Base-by-base conservation (phyloP, 2,329 filamentous ascomycete genomes). In the Fusarium sp. region DNA sequence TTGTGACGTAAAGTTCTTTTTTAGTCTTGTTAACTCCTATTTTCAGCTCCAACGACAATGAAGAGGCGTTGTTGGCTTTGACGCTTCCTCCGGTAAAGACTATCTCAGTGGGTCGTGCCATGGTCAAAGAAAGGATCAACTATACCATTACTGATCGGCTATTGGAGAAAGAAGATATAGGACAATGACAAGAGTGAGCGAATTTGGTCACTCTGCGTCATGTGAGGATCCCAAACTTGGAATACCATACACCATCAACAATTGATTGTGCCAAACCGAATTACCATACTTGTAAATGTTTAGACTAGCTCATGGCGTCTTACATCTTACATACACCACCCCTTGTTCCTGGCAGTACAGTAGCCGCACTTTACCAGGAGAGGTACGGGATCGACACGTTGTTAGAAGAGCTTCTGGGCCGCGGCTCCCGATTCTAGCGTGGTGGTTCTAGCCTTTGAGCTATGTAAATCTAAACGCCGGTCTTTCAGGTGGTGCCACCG, bases 401-500 rank as follows among this genome's bases (percentile, higher is more conserved):
- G 35, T 52, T 37, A n/a, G 44, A 55, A 18, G 37, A 38, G 56
- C 46, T 54, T 71, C 46, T 27, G 51, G 35, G n/a, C 35, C 59
- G 60, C 57, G 52, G 59, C 39, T 66, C 65, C 60, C 57, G 48
- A 48, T 33, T 44, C 51, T 69, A 60, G 56, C 37, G 69, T 41
- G 4, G 55, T 64, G 39, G 44, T 54, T 39, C 57, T 19, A 48
- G 21, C 18, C 46, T 70, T 63, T 66, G 15, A 19, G 19, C 69
- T 41, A 57, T 39, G 12, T 21, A 48, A 57, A 73, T 37, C 29
- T 31, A 69, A 61, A 62, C 70, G 56, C 70, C 65, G 66, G 19
- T 10, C 31, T 65, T 51, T 31, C 42, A 33, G 12, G 23, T 19
- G 23, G 37, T 49, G 35, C n/a, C n/a, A n/a, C n/a, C n/a, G 21